These are phyloP conservation scores for Aegilops sharonensis DNA, from an alignment of 176 grass and related monocot genomes.

Conservation along the genomic window DNA sequence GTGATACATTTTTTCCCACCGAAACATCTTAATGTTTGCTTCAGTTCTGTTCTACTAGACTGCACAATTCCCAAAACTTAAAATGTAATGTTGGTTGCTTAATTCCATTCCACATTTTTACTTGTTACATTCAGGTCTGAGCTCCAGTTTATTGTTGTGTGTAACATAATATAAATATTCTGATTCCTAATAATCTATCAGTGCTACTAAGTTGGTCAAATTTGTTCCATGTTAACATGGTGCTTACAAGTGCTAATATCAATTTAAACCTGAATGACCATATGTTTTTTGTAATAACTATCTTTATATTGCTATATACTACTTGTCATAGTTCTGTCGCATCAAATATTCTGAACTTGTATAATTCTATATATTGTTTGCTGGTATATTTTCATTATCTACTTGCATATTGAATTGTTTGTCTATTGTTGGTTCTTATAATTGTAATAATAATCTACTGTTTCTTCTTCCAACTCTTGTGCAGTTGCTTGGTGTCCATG, in stretches of 20 bases:
- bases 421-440: not conserved
- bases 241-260: not conserved
- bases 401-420: not conserved
- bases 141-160: not conserved
- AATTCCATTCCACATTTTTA: not conserved
- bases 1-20: not conserved
- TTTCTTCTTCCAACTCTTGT: not conserved
- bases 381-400: not conserved
- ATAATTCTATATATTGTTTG: no score
- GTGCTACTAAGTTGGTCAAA: not conserved
- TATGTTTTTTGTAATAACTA: not conserved
- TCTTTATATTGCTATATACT: not conserved
- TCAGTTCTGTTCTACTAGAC: not conserved
- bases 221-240: not conserved
- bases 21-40: not conserved
- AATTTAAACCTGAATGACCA: not conserved
- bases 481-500: slow-evolving; percentile 24
- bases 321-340: not conserved
- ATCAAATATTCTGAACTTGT: not conserved
- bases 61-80: not conserved
- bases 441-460: not conserved
- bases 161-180: not conserved
- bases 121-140: not conserved
- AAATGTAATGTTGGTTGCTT: not conserved
- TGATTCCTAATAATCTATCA: not conserved